Conservation (phyloP, 2,329 filamentous ascomycete species). For the Paecilomyces dactylethromorphus region DNA sequence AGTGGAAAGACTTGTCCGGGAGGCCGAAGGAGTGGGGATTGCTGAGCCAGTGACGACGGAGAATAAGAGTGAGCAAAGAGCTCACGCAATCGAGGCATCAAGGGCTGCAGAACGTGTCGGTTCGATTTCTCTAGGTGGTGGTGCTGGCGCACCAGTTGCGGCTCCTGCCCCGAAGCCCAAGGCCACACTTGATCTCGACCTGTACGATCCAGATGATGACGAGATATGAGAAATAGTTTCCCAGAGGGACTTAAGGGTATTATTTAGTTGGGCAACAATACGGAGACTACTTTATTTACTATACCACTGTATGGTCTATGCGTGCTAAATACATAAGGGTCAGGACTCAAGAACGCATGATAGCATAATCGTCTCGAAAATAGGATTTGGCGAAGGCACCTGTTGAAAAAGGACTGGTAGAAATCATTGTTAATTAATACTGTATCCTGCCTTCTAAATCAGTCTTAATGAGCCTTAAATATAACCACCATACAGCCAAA, state of each 20-base stretch:
- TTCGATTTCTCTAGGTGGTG: conserved; percentile 12
- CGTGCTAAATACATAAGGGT: too few relatives aligned
- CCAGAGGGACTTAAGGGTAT: background rate
- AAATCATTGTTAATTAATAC: too few relatives aligned
- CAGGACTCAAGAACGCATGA: too few relatives aligned
- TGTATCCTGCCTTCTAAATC: too few relatives aligned
- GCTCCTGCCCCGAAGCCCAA: conserved; percentile 26
- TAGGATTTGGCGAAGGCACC: too few relatives aligned
- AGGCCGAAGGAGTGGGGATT: conserved; percentile 50
- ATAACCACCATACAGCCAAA: too few relatives aligned
- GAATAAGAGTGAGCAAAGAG: conserved; percentile 23
- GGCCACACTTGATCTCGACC: conserved; percentile 36
- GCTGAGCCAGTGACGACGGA: conserved; percentile 33
- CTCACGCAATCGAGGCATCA: conserved; percentile 24
- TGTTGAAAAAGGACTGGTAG: too few relatives aligned
- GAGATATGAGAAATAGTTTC: conserved; percentile 22
- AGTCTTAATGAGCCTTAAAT: too few relatives aligned
- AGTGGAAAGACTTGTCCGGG: conserved; percentile 40
- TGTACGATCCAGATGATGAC: conserved; percentile 41
- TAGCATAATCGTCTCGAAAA: too few relatives aligned
- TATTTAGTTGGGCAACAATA: background rate
- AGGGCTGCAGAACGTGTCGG: conserved; percentile 25
- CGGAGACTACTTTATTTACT: background rate
- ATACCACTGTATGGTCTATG: too few relatives aligned
- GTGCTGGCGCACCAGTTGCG: conserved; percentile 7